Conservation (phyloP, 225 moss, liverwort and hornwort species). For the Thuidium tamariscinum region DNA sequence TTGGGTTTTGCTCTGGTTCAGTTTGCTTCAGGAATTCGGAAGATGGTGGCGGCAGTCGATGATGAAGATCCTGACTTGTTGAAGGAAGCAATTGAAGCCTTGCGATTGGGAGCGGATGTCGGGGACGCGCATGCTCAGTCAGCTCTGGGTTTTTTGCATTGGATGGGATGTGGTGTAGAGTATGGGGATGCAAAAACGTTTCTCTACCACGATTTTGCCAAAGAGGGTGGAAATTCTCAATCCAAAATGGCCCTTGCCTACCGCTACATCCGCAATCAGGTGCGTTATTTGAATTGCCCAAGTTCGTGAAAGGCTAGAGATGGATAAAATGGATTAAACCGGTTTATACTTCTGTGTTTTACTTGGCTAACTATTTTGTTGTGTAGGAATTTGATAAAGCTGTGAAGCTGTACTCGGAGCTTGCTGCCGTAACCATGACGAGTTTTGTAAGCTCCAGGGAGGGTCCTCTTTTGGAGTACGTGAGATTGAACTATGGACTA, state of each 20-base stretch:
- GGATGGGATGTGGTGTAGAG: conserved; percentile 63
- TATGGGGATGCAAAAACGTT: conserved; percentile 53
- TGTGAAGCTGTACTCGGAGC: conserved; percentile 86
- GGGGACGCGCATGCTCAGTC: conserved; percentile 91
- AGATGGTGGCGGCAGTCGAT: conserved; percentile 59
- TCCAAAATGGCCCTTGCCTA: conserved; percentile 98
- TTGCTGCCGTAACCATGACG: conserved; percentile 86
- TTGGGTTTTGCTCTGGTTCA: conserved; percentile 4
- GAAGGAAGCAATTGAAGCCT: conserved; percentile 43
- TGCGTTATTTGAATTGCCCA: not conserved
- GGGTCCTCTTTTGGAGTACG: conserved; percentile 58
- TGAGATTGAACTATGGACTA: conserved; percentile 79
- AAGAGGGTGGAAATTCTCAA: conserved; percentile 80
- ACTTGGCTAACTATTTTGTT: not conserved
- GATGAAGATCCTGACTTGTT: conserved; percentile 64
- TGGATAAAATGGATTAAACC: not conserved
- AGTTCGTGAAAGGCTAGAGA: not conserved
- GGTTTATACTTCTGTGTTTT: not conserved
- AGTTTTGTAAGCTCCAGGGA: conserved; percentile 84
- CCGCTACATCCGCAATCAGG: conserved; percentile 77
- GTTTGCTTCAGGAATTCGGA: conserved; percentile 60
- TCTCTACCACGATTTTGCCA: conserved; percentile 76
- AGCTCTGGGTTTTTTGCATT: conserved; percentile 75
- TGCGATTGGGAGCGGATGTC: conserved; percentile 51
- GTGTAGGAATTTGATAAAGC: conserved; percentile 67